phyloP scores from a whole-genome alignment of 345 rosid species.

The Litchi chinensis region DNA sequence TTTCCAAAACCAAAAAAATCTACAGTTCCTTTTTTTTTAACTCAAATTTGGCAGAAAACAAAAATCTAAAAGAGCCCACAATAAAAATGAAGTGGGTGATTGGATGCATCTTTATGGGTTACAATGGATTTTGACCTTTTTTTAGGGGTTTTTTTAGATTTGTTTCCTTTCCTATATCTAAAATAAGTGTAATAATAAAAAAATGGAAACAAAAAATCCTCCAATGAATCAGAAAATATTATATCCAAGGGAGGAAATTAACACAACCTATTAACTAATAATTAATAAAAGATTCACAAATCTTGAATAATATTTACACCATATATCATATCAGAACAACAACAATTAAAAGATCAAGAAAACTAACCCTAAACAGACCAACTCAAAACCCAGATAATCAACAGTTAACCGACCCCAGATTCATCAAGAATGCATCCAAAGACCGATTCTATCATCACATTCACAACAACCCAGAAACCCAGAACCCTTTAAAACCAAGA shows the following conservation, averaged over 20 bases:
- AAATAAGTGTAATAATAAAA: neutral
- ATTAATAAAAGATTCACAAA: slow-evolving; percentile 22
- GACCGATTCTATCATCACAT: slow-evolving; percentile 36
- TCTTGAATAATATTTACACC: slow-evolving; percentile 42
- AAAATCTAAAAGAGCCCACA: slow-evolving; percentile 42
- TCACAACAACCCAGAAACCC: slow-evolving; percentile 10
- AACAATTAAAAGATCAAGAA: neutral
- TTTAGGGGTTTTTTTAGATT: neutral
- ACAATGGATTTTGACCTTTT: slow-evolving; percentile 23
- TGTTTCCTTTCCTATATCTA: neutral
- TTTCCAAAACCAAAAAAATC: slow-evolving; percentile 23
- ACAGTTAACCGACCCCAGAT: slow-evolving; percentile 42
- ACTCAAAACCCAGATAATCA: slow-evolving; percentile 6
- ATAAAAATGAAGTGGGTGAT: slow-evolving; percentile 63
- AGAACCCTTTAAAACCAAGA: neutral
- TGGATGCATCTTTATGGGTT: slow-evolving; percentile 27
- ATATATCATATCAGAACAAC: slow-evolving; percentile 16
- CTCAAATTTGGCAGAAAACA: slow-evolving; percentile 17
- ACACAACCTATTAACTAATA: slow-evolving; percentile 10
- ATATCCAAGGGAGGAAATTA: slow-evolving; percentile 39
- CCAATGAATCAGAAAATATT: slow-evolving; percentile 44
- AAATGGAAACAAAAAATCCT: slow-evolving; percentile 39
- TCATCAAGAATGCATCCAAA: slow-evolving; percentile 41
- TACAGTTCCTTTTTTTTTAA: slow-evolving; percentile 16
- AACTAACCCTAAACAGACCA: neutral